A percentile compares a stretch with the other conserved stretches of the same genome.
These are phyloP conservation scores for Diaporthe amygdali DNA, from an alignment of 2,329 filamentous ascomycete species.

Conservation along the genomic window DNA sequence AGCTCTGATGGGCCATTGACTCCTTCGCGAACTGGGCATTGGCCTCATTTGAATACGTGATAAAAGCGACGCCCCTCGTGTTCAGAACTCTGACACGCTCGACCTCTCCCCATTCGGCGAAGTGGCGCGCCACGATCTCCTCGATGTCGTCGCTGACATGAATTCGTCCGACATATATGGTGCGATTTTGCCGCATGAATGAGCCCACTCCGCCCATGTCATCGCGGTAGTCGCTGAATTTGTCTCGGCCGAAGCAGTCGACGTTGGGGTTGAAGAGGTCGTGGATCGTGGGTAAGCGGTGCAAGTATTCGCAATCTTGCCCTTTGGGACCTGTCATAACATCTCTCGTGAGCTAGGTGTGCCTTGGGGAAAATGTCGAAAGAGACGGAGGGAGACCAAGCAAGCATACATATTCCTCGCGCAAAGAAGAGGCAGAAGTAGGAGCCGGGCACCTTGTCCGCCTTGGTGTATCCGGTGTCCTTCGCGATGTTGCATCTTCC, in stretches of 20 bases:
- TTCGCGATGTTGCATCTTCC: constrained; percentile 85
- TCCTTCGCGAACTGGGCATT: constrained; percentile 93
- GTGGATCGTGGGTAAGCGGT: constrained; percentile 83
- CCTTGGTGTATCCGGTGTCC: constrained; percentile 80
- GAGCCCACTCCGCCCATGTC: constrained; percentile 97
- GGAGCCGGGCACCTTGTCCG: constrained; percentile 76
- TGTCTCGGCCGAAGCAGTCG: constrained; percentile 94
- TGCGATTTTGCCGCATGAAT: constrained; percentile 93
- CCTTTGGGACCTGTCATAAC: constrained; percentile 69
- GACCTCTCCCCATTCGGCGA: constrained; percentile 94
- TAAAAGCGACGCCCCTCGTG: constrained; percentile 87
- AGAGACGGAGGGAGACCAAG: constrained; percentile 62
- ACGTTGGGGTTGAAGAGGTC: constrained; percentile 94
- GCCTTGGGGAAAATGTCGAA: constrained; percentile 48
- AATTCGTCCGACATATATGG: constrained; percentile 90
- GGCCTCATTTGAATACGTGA: constrained; percentile 91
- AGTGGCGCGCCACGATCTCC: constrained; percentile 92
- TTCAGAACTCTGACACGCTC: constrained; percentile 90
- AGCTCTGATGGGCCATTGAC: constrained; percentile 91
- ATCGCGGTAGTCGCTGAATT: constrained; percentile 90
- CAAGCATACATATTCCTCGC: constrained; percentile 69
- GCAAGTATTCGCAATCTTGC: constrained; percentile 91
- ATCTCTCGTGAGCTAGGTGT: not conserved
- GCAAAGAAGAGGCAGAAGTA: constrained; percentile 96
- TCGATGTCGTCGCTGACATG: constrained; percentile 97